Conservation (phyloP, 2,329 filamentous ascomycete genomes). For the Fusarium sp. region DNA sequence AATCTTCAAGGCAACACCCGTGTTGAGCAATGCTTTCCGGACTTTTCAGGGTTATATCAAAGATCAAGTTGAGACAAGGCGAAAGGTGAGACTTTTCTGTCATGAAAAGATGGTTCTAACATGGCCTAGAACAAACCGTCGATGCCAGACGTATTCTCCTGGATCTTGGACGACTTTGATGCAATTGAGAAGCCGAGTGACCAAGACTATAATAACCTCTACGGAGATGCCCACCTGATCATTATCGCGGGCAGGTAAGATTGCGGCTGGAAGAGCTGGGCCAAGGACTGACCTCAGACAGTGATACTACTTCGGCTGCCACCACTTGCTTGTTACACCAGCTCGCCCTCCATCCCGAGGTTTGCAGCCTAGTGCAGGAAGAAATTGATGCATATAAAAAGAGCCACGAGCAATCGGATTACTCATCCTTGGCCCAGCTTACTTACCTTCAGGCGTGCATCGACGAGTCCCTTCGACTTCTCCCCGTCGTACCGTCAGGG, state of each 20-base stretch:
- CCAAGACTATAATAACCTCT: background rate
- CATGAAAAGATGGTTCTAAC: background rate
- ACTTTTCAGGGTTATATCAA: background rate
- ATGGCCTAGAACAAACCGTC: background rate
- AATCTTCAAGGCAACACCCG: background rate
- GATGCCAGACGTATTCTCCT: slow-evolving; percentile 11
- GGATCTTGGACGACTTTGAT: slow-evolving; percentile 14
- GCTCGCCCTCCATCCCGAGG: background rate
- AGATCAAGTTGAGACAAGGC: background rate
- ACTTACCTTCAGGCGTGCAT: slow-evolving; percentile 34
- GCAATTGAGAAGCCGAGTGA: background rate
- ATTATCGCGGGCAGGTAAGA: slow-evolving; percentile 10
- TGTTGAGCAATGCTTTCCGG: background rate
- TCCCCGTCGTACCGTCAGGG: slow-evolving; percentile 20
- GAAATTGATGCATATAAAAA: slow-evolving; percentile 25
- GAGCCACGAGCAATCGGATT: background rate
- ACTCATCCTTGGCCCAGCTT: slow-evolving; percentile 1
- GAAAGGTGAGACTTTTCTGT: background rate
- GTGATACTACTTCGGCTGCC: slow-evolving; percentile 27
- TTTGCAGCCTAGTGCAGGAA: background rate
- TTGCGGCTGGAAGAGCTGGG: fast-evolving
- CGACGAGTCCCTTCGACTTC: slow-evolving; percentile 29
- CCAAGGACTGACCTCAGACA: background rate
- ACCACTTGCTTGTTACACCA: slow-evolving; percentile 18
- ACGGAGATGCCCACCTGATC: slow-evolving; percentile 3